These are phyloP conservation scores for Scheffersomyces illinoinensis DNA, from an alignment of 1,139 yeast genomes.

Conservation along the genomic window DNA sequence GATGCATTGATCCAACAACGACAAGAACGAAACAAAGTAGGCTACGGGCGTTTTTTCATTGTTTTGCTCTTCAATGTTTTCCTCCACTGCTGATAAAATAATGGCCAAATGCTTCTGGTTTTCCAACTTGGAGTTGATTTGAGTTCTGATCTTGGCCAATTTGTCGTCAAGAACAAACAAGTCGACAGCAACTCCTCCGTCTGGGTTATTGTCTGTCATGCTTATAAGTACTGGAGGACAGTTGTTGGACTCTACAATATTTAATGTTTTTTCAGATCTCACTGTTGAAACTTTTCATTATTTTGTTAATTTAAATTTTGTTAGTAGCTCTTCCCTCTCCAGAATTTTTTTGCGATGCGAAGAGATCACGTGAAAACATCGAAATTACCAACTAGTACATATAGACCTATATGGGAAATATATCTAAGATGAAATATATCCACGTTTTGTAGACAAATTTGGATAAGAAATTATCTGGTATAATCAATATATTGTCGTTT, in stretches of 20 bases:
- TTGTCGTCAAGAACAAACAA: constrained; percentile 62
- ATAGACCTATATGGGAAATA: not conserved
- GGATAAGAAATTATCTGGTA: too few relatives aligned
- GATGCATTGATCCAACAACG: constrained; percentile 77
- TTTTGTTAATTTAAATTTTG: not conserved
- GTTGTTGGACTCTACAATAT: constrained; percentile 3
- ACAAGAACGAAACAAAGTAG: constrained; percentile 80
- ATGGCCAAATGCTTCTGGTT: constrained; percentile 78
- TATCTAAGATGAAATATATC: not conserved
- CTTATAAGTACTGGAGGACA: constrained; percentile 3
- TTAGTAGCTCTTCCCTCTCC: not conserved
- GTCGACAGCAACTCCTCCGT: constrained; percentile 40
- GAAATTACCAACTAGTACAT: not conserved
- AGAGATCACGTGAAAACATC: constrained; percentile 1
- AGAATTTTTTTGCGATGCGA: constrained; percentile 1
- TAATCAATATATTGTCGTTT: too few relatives aligned
- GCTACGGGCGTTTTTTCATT: constrained; percentile 64
- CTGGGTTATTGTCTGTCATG: constrained; percentile 42
- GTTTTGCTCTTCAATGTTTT: constrained; percentile 73
- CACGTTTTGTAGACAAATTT: not conserved
- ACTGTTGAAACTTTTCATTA: not conserved
- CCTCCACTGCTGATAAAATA: constrained; percentile 86
- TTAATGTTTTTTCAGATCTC: not conserved
- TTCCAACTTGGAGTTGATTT: constrained; percentile 70
- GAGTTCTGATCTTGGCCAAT: constrained; percentile 68